Base-by-base conservation (phyloP, 768 basidiomycete genomes). In the Glaciozyma martinii region DNA sequence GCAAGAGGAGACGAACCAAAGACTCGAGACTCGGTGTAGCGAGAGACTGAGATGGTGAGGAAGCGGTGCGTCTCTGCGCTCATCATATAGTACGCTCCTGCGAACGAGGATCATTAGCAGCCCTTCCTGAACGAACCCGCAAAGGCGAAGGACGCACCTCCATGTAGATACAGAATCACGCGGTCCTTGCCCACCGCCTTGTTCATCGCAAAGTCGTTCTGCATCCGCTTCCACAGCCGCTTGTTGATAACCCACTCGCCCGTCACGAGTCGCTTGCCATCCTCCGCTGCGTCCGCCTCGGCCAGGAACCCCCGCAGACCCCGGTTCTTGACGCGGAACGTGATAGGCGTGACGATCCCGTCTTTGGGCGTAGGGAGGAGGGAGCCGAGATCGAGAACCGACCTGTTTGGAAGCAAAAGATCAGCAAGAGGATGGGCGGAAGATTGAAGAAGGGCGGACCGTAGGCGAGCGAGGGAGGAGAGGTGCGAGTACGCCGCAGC, bases 221-320 rank as follows among this genome's bases (percentile, higher is more conserved):
- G 91, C 70, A 95, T 80, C 33, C 84, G 79, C 68, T 85, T 85
- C 94, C 94, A 99, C 0, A 93, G 83, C 68, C 84, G 84, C 76
- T 87, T 88, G 43, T 90, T 90, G n/a, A 97, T 87, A 29, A 98
- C 86, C 94, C 94, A 99, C 79, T 99, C 94, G 1, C 91, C 94
- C 1, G 85, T 85, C 37, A 99, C 80, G 73, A 93, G 88, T 6
- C 94, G 82, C 13, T 73, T 76, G 42, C 91, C 93, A 15, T 81
- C 81, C 76, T 99, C 94, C 23, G 80, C 74, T 27, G 61, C 82
- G 74, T 98, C 94, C 61, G 82, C 83, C 10, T 85, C 80, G 8
- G 82, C 79, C 21, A 99, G 82, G 60, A 98, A 85, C 19, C 94
- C 94, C 40, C 85, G 83, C 33, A 95, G 80, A 12, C 81, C 78